Conservation (phyloP, 257 asterid species). For the Parsonsia alboflavescens region DNA sequence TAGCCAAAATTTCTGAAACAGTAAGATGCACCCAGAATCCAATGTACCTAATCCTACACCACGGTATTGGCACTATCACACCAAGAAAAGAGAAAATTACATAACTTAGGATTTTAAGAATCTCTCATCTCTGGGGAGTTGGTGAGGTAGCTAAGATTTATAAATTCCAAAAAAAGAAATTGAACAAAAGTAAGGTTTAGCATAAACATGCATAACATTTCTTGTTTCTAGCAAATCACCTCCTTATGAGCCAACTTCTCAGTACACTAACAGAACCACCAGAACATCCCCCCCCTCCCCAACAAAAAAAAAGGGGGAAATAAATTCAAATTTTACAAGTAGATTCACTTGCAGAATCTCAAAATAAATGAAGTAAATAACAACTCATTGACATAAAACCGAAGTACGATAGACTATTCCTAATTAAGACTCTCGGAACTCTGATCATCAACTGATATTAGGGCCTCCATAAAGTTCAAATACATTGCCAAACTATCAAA, state of each 20-base stretch:
- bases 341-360: neutral
- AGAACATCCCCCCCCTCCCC: no score
- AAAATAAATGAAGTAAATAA: no score
- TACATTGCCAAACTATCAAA: neutral
- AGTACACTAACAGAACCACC: neutral
- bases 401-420: neutral
- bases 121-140: neutral
- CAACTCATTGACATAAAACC: neutral
- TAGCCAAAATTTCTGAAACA: neutral
- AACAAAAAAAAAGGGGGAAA: no score
- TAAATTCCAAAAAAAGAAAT: neutral
- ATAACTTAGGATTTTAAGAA: neutral
- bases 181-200: neutral
- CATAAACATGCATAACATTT: neutral
- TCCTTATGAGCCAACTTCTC: neutral
- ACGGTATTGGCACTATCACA: neutral
- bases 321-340: no score
- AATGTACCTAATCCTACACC: neutral
- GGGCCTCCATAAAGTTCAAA: neutral
- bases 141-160: neutral
- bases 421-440: neutral
- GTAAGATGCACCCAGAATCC: neutral
- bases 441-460: neutral
- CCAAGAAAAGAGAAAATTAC: neutral
- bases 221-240: neutral